phyloP scores from a whole-genome alignment of 2,329 filamentous ascomycete species.

The Hymenotorrendiella dingleyae region DNA sequence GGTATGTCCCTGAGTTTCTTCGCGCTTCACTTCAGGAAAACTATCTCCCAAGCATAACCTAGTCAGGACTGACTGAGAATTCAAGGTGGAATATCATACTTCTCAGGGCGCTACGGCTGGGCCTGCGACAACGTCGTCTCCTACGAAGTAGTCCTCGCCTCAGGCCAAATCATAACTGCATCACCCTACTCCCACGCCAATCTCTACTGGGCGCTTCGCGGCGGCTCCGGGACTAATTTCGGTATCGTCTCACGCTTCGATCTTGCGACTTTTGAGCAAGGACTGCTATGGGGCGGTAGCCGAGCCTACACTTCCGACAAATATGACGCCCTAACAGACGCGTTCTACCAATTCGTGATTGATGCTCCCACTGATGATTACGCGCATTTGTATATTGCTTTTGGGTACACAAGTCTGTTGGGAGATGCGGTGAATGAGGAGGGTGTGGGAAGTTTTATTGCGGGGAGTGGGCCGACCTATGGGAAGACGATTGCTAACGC shows the following conservation, averaged over 20 bases:
- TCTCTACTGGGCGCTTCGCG: conserved; percentile 23
- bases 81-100: conserved; percentile 22
- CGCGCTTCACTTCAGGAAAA: no score
- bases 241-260: conserved; percentile 36
- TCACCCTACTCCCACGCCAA: not conserved
- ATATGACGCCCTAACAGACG: conserved; percentile 10
- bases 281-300: conserved; percentile 18
- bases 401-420: conserved; percentile 9
- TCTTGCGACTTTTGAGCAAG: conserved; percentile 33
- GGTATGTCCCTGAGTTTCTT: conserved; percentile 18
- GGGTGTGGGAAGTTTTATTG: conserved; percentile 12
- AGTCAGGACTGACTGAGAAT: conserved; percentile 25
- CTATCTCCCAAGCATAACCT: no score
- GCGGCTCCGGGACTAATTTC: conserved; percentile 31
- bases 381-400: conserved; percentile 16
- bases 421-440: no score
- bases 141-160: conserved; percentile 47
- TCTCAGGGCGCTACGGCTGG: conserved; percentile 36
- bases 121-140: conserved; percentile 43
- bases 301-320: conserved; percentile 6
- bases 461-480: conserved; percentile 10
- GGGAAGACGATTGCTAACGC: conserved; percentile 17
- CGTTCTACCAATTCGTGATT: conserved; percentile 12
- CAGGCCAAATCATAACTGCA: conserved; percentile 42
- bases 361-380: conserved; percentile 16